Evolutionary conservation across 805 yeast genomes (phyloP), one percentile per base, ranked within the genome.

Genomic region (Candida koratica): DNA sequence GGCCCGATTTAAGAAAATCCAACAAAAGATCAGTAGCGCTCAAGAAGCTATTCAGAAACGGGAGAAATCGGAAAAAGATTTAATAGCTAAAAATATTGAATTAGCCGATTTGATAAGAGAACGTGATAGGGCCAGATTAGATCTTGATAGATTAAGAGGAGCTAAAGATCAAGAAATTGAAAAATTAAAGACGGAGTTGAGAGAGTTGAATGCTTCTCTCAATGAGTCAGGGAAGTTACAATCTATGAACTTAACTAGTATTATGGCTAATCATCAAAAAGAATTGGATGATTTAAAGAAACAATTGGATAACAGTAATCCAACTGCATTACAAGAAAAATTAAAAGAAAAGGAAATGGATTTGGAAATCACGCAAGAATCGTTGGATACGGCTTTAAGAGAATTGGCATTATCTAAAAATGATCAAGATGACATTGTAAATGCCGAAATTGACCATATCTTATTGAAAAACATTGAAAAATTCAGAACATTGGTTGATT

Each of bases 31-130:
- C 3, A 82, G 88, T 10, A 70, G 77, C 46, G 96, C 96, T 8
- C 95, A 87, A 55, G 96, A 88, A 60, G 84, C 95, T 0, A 75
- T 88, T 44, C 83, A 83, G 44, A 83, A 79, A 58, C 78, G 88
- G 46, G 96, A 88, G 51, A 77, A 77, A 52, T 61, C 84, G 24
- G 96, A 88, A 48, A 73, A 84, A 38, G 96, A 88, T 41, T 64
- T 87, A 56, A 87, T 85, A 55, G 73, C 89, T 10, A 88, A 88
- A 60, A 87, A 85, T 54, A 71, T 87, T 28, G 96, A 87, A 58
- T 69, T 87, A 42, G 95, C 95, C 1, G 95, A 86, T 48, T 70
- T 87, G 48, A 88, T 88, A 38, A 74, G 93, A 43, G 96, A 87
- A 55, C 77, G 96, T 39, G 96, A 87, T 53, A 73, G 95, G 32